phyloP scores from a whole-genome alignment of 1,139 yeast species.

The Saccharomycopsis crataegensis region DNA sequence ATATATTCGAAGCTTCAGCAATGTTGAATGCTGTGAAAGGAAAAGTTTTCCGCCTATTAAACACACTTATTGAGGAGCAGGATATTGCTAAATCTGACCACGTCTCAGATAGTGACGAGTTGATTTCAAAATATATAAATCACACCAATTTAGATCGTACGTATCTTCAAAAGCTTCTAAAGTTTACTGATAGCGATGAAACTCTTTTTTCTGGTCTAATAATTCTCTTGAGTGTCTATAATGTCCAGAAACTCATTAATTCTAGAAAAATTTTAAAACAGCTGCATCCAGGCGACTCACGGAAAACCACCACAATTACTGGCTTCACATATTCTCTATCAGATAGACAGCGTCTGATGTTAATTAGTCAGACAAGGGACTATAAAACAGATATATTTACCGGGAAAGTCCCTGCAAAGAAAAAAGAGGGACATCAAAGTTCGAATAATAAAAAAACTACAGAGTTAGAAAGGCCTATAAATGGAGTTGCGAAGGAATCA shows the following conservation, averaged over 20 bases:
- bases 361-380: too few species aligned
- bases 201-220: not conserved
- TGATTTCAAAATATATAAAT: not conserved
- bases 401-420: too few species aligned
- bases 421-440: too few species aligned
- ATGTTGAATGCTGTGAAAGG: conserved; percentile 1
- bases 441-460: too few species aligned
- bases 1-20: not conserved
- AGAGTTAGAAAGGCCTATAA: too few species aligned
- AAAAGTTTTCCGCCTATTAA: not conserved
- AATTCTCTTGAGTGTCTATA: not conserved
- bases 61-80: not conserved
- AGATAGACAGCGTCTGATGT: too few species aligned
- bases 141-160: not conserved
- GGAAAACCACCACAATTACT: too few species aligned
- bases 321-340: too few species aligned
- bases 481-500: too few species aligned
- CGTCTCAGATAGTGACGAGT: not conserved
- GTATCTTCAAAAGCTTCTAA: not conserved
- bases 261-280: not conserved
- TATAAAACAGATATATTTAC: too few species aligned
- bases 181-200: not conserved
- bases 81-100: not conserved
- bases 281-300: too few species aligned
- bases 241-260: not conserved